Evolutionary conservation across 192 early-diverging fungal species (phyloP), one percentile per base, ranked within the genome.

Genomic region (Chytriomyces confervae): DNA sequence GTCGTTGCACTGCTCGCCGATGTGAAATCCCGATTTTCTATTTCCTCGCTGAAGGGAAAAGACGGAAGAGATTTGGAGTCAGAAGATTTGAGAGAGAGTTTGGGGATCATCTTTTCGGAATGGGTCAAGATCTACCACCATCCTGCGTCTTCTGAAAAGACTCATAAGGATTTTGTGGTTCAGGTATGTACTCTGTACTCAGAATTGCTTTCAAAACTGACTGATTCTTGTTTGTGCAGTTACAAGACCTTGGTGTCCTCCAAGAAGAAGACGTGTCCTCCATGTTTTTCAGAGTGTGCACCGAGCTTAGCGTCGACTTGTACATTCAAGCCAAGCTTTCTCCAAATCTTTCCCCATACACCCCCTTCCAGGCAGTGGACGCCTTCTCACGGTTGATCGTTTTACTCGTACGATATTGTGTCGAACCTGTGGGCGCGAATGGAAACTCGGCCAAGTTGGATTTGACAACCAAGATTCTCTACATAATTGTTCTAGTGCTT

Each of bases 371-470:
- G 67, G 93, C 94, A 2, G 91, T 97, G 3, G 97, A 99, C 80
- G 97, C 98, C 6, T 94, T 97, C 72, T 93, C 95, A 2, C 92
- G 92, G 60, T 82, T 99, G 29, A 91, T 96, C 18, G 91, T 98
- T 6, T 86, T 92, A 13, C 79, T 97, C 48, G 88, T 94, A 60
- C 92, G 94, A 65, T 89, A 93, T 70, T 90, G 91, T 78, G 88
- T 83, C 5, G 90, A 80, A 45, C 84, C 83, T 1, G 85, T 87
- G 13, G 87, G 86, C 44, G 80, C 87, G 53, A 86, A 89, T 71
- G 51, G 68, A 61, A 84, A 87, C 27, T 81, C 85, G 27, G 88
- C 88, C 18, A 85, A 89, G 46, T 83, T 94, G 7, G 88, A 89
- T 64, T 87, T 95, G 49, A 85, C 93, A 50, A 93, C 91, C 11